Conservation (phyloP, 129 eudicot genomes). For the Saussurea involucrata region DNA sequence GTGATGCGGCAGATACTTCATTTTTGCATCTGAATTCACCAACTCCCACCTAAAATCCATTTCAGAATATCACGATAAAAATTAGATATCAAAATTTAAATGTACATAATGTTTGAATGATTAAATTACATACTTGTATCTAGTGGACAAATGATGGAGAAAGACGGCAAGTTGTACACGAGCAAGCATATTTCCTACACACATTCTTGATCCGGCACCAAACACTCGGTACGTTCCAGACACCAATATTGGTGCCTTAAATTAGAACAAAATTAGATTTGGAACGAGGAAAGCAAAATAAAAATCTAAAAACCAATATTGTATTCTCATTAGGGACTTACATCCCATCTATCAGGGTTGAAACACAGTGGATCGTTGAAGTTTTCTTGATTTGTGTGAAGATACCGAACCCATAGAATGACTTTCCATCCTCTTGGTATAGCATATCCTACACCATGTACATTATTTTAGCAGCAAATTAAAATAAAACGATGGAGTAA, state of each 20-base stretch:
- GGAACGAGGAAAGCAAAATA: background rate
- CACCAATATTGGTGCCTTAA: constrained; percentile 17
- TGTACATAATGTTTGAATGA: background rate
- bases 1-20: constrained; percentile 51
- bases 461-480: background rate
- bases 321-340: constrained; percentile 10
- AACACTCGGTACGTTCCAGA: constrained; percentile 38
- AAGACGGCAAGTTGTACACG: constrained; percentile 45
- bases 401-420: constrained; percentile 36
- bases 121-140: constrained; percentile 33
- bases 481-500: background rate
- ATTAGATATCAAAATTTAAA: background rate
- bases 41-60: constrained; percentile 47
- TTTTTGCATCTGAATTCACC: constrained; percentile 46
- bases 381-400: constrained; percentile 42
- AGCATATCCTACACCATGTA: constrained; percentile 24
- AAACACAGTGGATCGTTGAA: constrained; percentile 44
- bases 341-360: constrained; percentile 58
- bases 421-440: constrained; percentile 51
- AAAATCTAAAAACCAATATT: background rate
- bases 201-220: constrained; percentile 41
- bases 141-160: constrained; percentile 36
- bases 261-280: background rate
- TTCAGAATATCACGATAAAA: background rate
- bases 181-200: constrained; percentile 51